Percentiles rank a stretch among this genome's conserved stretches.
Evolutionary conservation across 2,329 filamentous ascomycete genomes (phyloP).

Genomic region (Diplodia corticola): DNA sequence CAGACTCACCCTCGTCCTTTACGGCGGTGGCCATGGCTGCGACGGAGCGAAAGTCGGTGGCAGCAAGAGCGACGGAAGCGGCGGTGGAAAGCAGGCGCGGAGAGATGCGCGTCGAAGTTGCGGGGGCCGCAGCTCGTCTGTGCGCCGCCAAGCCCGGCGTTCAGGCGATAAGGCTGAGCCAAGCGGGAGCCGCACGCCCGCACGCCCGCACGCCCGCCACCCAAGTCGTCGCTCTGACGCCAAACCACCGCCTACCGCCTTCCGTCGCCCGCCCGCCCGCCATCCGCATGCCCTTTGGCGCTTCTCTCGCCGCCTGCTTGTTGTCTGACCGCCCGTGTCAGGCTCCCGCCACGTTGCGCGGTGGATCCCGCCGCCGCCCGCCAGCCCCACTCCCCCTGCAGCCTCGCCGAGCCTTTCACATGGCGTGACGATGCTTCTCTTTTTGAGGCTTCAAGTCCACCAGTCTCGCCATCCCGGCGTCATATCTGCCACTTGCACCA

Average conservation of each 20-base stretch:
- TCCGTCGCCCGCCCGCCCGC: neutral
- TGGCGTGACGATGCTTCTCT: slow-evolving; percentile 13
- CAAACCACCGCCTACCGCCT: neutral
- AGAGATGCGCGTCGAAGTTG: slow-evolving; percentile 20
- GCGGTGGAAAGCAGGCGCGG: slow-evolving; percentile 17
- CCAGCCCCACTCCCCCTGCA: slow-evolving; percentile 8
- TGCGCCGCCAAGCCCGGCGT: slow-evolving; percentile 10
- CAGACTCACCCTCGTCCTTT: slow-evolving; percentile 40
- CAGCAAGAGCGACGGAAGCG: slow-evolving; percentile 19
- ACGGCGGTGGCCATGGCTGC: slow-evolving; percentile 36
- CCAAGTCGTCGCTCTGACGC: neutral
- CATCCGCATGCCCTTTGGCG: neutral
- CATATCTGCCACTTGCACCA: neutral
- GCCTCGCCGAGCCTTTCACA: neutral
- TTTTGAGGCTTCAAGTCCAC: neutral
- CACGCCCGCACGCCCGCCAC: neutral
- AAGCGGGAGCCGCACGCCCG: neutral
- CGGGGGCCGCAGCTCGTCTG: slow-evolving; percentile 6
- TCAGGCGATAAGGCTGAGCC: slow-evolving; percentile 11
- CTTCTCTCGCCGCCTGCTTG: neutral
- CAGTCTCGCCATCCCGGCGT: slow-evolving; percentile 1
- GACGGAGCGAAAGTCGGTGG: slow-evolving; percentile 21
- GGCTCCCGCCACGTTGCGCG: neutral
- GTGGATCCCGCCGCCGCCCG: slow-evolving; percentile 10
- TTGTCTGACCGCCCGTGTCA: neutral